Evolutionary conservation across 192 early-diverging fungal species (phyloP).

Genomic region (Dispira parvispora): DNA sequence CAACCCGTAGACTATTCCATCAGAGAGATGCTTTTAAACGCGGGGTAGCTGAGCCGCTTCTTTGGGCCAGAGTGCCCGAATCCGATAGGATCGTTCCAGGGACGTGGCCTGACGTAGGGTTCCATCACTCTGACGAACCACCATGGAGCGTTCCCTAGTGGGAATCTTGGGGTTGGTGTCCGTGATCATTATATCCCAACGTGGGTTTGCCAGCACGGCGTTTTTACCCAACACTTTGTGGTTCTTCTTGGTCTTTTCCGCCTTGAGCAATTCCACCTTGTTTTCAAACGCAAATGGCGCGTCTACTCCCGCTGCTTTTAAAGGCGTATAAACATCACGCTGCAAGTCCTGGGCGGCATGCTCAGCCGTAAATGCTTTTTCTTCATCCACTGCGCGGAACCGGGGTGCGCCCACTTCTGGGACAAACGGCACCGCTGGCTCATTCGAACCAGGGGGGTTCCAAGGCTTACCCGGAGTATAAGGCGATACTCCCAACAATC

Average conservation of each 20-base stretch:
- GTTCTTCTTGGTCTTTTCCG: background rate
- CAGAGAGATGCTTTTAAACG: too few species aligned
- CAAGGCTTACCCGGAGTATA: background rate
- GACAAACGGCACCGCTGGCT: background rate
- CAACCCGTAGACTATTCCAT: too few species aligned
- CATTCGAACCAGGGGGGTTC: background rate
- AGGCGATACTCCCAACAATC: slow-evolving; percentile 42
- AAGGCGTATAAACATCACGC: slow-evolving; percentile 25
- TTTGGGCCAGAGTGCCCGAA: slow-evolving; percentile 6
- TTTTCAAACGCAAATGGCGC: slow-evolving; percentile 13
- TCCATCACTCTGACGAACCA: slow-evolving; percentile 41
- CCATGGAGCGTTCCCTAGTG: slow-evolving; percentile 29
- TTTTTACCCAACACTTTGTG: slow-evolving; percentile 20
- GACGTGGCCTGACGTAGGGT: slow-evolving; percentile 23
- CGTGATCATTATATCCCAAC: slow-evolving; percentile 40
- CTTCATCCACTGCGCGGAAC: slow-evolving; percentile 73
- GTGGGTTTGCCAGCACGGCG: slow-evolving; percentile 18
- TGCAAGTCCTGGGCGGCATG: slow-evolving; percentile 70
- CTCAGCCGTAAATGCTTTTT: slow-evolving; percentile 42
- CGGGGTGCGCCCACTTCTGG: slow-evolving; percentile 49
- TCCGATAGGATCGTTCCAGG: background rate
- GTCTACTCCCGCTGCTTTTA: slow-evolving; percentile 13
- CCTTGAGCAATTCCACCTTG: slow-evolving; percentile 13
- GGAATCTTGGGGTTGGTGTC: slow-evolving; percentile 30
- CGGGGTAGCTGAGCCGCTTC: background rate